Evolutionary conservation across 331 rosid species (phyloP).

Genomic region (Malus hybrid): DNA sequence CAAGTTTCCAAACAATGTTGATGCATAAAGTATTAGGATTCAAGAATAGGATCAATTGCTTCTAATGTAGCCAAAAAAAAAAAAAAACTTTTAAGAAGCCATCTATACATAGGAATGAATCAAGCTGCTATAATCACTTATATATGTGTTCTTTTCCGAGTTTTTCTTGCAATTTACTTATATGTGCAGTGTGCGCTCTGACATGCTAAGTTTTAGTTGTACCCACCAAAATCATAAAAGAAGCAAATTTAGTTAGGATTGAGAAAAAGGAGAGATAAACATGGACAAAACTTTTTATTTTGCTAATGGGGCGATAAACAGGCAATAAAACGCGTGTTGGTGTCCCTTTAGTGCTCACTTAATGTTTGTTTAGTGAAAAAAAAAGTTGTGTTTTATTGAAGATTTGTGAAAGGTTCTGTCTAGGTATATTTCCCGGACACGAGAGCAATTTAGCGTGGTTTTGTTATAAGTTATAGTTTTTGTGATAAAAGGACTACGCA

Average conservation of each 20-base stretch:
- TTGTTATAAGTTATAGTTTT: slow-evolving; percentile 23
- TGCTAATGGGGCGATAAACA: no score
- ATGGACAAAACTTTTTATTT: no score
- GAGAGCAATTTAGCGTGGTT: slow-evolving; percentile 15
- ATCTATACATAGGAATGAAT: background rate
- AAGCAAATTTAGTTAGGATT: slow-evolving; percentile 21
- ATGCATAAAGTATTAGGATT: slow-evolving; percentile 10
- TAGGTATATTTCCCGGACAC: no score
- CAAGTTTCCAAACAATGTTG: slow-evolving; percentile 16
- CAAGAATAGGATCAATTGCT: background rate
- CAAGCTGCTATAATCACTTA: background rate
- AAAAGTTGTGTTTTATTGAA: no score
- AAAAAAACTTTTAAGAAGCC: no score
- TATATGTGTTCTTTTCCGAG: background rate
- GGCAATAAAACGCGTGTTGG: no score
- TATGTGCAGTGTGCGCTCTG: background rate
- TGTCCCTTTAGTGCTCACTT: no score
- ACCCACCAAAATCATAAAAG: background rate
- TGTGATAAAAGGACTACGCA: slow-evolving; percentile 62
- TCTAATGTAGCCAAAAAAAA: background rate
- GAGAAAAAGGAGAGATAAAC: background rate
- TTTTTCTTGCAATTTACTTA: background rate
- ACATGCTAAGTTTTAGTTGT: background rate
- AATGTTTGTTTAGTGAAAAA: no score
- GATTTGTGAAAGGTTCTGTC: no score